These are phyloP conservation scores for Marchantia polymorpha DNA, from an alignment of 225 moss, liverwort and hornwort species.

Conservation along the genomic window DNA sequence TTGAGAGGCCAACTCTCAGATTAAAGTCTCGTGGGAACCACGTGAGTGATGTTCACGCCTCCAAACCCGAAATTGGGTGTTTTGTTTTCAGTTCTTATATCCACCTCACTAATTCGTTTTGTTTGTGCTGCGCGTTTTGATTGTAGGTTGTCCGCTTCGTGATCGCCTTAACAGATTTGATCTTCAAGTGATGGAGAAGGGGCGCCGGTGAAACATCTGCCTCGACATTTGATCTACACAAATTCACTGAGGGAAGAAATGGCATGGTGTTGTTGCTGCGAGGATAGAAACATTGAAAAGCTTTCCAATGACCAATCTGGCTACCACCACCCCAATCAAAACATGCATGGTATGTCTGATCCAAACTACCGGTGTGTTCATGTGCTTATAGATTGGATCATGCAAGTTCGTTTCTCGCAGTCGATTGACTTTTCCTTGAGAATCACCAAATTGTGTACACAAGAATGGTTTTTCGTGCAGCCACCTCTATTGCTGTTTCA, in stretches of 20 bases:
- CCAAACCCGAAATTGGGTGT: not conserved
- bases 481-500: too few relatives aligned
- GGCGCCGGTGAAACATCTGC: slow-evolving; percentile 5
- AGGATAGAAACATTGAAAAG: slow-evolving; percentile 45
- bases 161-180: not conserved
- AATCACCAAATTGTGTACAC: not conserved
- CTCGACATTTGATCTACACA: not conserved
- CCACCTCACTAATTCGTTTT: not conserved
- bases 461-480: not conserved
- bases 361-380: not conserved
- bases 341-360: not conserved
- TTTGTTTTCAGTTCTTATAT: not conserved
- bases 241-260: slow-evolving; percentile 38
- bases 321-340: slow-evolving; percentile 15
- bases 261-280: slow-evolving; percentile 75
- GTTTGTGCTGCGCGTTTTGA: not conserved
- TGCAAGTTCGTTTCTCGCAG: too few relatives aligned
- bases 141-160: not conserved
- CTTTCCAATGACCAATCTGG: slow-evolving; percentile 41
- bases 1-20: too few relatives aligned
- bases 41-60: too few relatives aligned
- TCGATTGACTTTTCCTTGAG: too few relatives aligned
- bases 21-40: too few relatives aligned
- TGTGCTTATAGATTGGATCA: not conserved
- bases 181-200: slow-evolving; percentile 28